Percentiles rank a stretch among this genome's conserved stretches.
These are phyloP conservation scores for Pueraria montana DNA, from an alignment of 306 rosid species.

Conservation along the genomic window DNA sequence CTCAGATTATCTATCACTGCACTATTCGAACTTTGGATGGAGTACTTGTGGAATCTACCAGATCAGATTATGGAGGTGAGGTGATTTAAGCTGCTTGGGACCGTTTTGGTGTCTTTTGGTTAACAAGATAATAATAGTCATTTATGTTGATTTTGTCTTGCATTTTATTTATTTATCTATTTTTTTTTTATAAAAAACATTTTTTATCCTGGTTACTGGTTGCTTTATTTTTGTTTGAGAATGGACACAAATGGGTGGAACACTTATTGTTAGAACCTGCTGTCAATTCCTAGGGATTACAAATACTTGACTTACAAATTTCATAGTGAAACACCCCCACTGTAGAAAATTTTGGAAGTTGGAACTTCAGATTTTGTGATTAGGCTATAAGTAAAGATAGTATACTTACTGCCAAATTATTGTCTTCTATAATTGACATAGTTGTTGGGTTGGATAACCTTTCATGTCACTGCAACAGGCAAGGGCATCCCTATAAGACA, in stretches of 20 bases:
- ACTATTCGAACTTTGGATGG: constrained; percentile 91
- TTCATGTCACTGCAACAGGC: constrained; percentile 61
- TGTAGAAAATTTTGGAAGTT: constrained; percentile 21
- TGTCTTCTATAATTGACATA: constrained; percentile 27
- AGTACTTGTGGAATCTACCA: constrained; percentile 82
- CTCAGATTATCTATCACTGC: constrained; percentile 85
- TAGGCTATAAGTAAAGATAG: constrained; percentile 34
- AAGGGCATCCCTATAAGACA: constrained; percentile 77
- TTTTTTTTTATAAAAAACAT: neutral
- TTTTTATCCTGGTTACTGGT: constrained; percentile 1
- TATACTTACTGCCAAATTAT: constrained; percentile 11
- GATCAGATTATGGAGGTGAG: constrained; percentile 84
- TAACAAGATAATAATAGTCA: constrained; percentile 22
- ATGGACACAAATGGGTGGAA: neutral
- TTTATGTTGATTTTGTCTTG: constrained; percentile 26
- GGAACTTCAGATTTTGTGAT: constrained; percentile 19
- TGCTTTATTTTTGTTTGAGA: constrained; percentile 34
- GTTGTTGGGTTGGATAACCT: constrained; percentile 41
- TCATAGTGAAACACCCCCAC: constrained; percentile 19
- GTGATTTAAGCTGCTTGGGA: constrained; percentile 31
- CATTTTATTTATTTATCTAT: too few species aligned
- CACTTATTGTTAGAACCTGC: neutral
- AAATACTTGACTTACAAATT: constrained; percentile 7
- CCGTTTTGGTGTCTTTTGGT: constrained; percentile 11
- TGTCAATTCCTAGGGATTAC: neutral